These are phyloP conservation scores for Asclepias syriaca DNA, from an alignment of 257 asterid species.

Conservation along the genomic window DNA sequence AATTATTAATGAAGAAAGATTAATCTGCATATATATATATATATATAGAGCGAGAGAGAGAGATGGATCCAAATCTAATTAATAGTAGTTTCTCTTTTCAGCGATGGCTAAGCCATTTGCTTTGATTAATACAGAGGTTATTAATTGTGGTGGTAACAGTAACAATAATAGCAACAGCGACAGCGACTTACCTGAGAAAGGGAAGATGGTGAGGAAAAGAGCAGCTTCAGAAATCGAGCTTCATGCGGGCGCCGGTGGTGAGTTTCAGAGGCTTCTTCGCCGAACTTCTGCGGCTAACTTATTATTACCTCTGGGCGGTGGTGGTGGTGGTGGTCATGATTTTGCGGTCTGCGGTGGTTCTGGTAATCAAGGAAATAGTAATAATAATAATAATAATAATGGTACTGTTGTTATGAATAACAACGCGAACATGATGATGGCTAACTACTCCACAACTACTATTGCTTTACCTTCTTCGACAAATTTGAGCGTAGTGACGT, in stretches of 20 bases:
- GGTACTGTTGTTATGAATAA: no score
- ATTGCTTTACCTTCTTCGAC: conserved; percentile 33
- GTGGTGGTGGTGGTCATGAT: conserved; percentile 9
- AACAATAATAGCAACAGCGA: neutral
- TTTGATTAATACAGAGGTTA: conserved; percentile 15
- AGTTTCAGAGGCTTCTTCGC: conserved; percentile 40
- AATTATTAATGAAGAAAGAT: no score
- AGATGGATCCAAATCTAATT: neutral
- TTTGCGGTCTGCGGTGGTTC: conserved; percentile 4
- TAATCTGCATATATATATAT: no score
- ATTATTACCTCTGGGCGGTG: neutral
- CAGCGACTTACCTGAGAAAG: conserved; percentile 8
- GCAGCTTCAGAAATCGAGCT: conserved; percentile 75
- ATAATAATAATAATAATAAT: neutral
- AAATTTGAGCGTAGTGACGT: conserved; percentile 39
- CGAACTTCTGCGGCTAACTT: conserved; percentile 28
- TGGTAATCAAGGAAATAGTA: neutral
- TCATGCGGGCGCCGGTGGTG: conserved; percentile 25
- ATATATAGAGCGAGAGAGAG: no score
- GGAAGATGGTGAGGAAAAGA: conserved; percentile 67
- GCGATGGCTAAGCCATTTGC: conserved; percentile 43
- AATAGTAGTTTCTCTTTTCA: no score
- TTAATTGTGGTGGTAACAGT: neutral
- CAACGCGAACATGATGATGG: no score
- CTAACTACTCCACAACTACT: conserved; percentile 65